These are phyloP conservation scores for Tagetes erecta DNA, from an alignment of 129 eudicot species.

Conservation along the genomic window DNA sequence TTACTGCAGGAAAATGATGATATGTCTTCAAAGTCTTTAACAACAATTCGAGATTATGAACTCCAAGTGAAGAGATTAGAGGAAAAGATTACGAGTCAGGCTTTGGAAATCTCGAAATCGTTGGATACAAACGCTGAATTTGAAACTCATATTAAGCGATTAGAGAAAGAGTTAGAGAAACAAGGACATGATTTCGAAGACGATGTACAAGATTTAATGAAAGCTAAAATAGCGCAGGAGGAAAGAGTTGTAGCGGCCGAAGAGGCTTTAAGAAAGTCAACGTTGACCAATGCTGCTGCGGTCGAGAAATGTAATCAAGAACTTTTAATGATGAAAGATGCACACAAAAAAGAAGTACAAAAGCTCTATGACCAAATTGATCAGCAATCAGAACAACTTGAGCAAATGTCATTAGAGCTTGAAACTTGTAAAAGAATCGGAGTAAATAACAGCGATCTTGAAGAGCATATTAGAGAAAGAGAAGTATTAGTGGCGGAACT, in stretches of 20 bases:
- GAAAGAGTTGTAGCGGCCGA: slow-evolving; percentile 68
- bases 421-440: slow-evolving; percentile 21
- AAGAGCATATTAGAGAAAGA: slow-evolving; percentile 34
- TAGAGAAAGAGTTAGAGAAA: slow-evolving; percentile 69
- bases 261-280: slow-evolving; percentile 60
- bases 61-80: slow-evolving; percentile 60
- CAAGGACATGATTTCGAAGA: slow-evolving; percentile 66
- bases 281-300: slow-evolving; percentile 44
- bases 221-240: slow-evolving; percentile 65
- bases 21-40: slow-evolving; percentile 44
- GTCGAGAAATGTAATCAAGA: slow-evolving; percentile 48
- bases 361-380: slow-evolving; percentile 41
- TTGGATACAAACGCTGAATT: slow-evolving; percentile 52
- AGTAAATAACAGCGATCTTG: slow-evolving; percentile 14
- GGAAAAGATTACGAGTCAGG: slow-evolving; percentile 49
- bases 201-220: slow-evolving; percentile 53
- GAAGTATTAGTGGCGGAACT: slow-evolving; percentile 47
- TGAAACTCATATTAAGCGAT: slow-evolving; percentile 54
- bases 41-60: slow-evolving; percentile 47
- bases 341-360: slow-evolving; percentile 40
- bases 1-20: slow-evolving; percentile 56
- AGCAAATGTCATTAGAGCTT: slow-evolving; percentile 38
- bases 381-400: slow-evolving; percentile 39
- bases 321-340: slow-evolving; percentile 44
- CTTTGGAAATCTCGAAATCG: slow-evolving; percentile 51